Percentiles rank a stretch among this genome's conserved stretches.
phyloP scores from a whole-genome alignment of 345 rosid species.

The Mercurialis annua region DNA sequence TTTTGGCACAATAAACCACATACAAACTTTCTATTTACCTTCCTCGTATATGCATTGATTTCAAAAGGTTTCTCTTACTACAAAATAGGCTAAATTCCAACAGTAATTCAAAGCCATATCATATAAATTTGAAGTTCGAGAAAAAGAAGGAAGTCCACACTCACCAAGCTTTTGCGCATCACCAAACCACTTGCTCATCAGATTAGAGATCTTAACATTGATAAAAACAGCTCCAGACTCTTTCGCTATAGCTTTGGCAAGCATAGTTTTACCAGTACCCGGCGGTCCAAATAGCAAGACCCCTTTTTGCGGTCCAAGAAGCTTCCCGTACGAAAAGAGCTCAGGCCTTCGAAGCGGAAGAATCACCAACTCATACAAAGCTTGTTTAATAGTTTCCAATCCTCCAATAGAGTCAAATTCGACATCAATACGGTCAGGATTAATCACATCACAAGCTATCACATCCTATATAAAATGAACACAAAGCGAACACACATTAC shows the following conservation, averaged over 20 bases:
- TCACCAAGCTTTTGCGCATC: constrained; percentile 98
- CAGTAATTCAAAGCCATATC: background rate
- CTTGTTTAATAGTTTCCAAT: constrained; percentile 68
- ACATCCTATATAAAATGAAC: constrained; percentile 56
- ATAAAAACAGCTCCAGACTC: constrained; percentile 97
- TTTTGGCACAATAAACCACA: background rate
- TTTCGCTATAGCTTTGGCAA: constrained; percentile 96
- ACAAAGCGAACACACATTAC: background rate
- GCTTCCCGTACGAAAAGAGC: constrained; percentile 83
- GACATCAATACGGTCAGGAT: constrained; percentile 90
- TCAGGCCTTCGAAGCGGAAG: constrained; percentile 88
- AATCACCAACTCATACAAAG: constrained; percentile 85
- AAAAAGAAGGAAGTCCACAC: constrained; percentile 19
- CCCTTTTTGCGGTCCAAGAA: constrained; percentile 96
- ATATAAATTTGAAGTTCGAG: background rate
- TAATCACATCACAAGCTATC: constrained; percentile 93
- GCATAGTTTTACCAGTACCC: constrained; percentile 99
- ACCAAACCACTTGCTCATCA: constrained; percentile 99
- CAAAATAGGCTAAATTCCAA: background rate
- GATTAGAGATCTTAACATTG: constrained; percentile 78
- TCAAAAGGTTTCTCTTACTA: background rate
- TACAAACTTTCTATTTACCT: background rate
- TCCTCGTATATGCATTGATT: background rate
- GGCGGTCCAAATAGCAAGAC: constrained; percentile 96
- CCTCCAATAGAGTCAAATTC: constrained; percentile 93